Conservation (phyloP, 139 green algal genomes). For the Picochlorum sp. region DNA sequence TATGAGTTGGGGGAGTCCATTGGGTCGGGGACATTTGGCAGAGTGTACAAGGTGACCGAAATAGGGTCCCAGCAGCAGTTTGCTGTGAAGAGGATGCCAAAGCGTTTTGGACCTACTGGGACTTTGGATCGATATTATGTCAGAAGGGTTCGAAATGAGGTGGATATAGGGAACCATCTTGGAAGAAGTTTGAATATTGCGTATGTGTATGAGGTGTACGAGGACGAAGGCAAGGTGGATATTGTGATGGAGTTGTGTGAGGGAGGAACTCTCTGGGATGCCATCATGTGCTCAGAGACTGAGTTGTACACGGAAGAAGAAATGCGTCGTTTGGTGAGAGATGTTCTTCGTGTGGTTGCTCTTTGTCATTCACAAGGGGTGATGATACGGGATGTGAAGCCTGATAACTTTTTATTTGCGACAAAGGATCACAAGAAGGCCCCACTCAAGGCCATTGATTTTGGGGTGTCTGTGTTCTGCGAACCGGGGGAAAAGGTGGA, state of each 20-base stretch:
- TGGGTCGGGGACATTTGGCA: constrained; percentile 37
- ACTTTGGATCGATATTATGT: constrained; percentile 52
- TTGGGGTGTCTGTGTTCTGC: constrained; percentile 56
- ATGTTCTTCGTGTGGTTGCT: constrained; percentile 51
- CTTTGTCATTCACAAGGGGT: constrained; percentile 62
- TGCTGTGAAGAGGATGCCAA: constrained; percentile 64
- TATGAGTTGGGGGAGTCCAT: constrained; percentile 32
- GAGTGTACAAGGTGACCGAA: neutral
- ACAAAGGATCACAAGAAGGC: constrained; percentile 23
- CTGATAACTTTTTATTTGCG: constrained; percentile 73
- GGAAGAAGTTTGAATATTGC: constrained; percentile 57
- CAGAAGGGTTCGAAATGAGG: constrained; percentile 58
- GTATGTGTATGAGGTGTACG: constrained; percentile 57
- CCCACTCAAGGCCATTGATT: constrained; percentile 69
- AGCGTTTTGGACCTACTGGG: constrained; percentile 33
- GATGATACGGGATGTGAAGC: constrained; percentile 67
- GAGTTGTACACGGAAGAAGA: constrained; percentile 38
- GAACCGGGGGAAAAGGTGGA: constrained; percentile 30
- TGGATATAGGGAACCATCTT: constrained; percentile 61
- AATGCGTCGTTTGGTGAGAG: constrained; percentile 34
- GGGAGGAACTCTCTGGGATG: constrained; percentile 38
- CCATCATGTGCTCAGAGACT: constrained; percentile 9
- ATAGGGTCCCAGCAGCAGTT: constrained; percentile 24
- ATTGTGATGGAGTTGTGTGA: constrained; percentile 72
- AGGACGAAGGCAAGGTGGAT: constrained; percentile 53